phyloP scores from a whole-genome alignment of 345 rosid species.

The Camelina neglecta region DNA sequence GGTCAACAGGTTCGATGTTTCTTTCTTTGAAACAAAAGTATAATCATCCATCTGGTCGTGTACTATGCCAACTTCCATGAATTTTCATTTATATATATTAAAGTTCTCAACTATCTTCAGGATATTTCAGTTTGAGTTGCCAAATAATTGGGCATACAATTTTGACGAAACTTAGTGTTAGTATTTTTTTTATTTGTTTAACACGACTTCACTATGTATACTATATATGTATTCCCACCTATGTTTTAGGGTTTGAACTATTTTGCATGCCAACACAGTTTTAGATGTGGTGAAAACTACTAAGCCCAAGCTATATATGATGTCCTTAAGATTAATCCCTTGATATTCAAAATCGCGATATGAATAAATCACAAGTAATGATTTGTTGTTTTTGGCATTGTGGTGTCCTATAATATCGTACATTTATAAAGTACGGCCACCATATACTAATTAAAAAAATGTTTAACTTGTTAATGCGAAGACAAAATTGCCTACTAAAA shows the following conservation, averaged over 20 bases:
- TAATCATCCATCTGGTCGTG: slow-evolving; percentile 7
- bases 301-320: background rate
- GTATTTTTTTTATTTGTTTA: background rate
- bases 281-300: background rate
- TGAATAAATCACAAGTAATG: background rate
- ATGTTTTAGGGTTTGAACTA: background rate
- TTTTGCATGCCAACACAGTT: background rate
- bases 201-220: background rate
- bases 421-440: background rate
- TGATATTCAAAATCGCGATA: background rate
- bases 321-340: background rate
- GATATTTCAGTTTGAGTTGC: slow-evolving; percentile 31
- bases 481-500: slow-evolving; percentile 9
- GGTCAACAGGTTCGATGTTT: slow-evolving; percentile 30
- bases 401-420: slow-evolving; percentile 25
- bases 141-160: slow-evolving; percentile 9
- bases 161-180: slow-evolving; percentile 27
- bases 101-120: slow-evolving; percentile 28
- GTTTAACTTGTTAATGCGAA: slow-evolving; percentile 3
- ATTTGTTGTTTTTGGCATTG: background rate
- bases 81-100: slow-evolving; percentile 1
- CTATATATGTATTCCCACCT: background rate
- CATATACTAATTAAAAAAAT: background rate
- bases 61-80: slow-evolving; percentile 39
- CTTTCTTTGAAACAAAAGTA: slow-evolving; percentile 30